Percentiles rank a stretch among this genome's conserved stretches.
These are phyloP conservation scores for Circinella minor DNA, from an alignment of 371 early-diverging fungal genomes.

Conservation along the genomic window DNA sequence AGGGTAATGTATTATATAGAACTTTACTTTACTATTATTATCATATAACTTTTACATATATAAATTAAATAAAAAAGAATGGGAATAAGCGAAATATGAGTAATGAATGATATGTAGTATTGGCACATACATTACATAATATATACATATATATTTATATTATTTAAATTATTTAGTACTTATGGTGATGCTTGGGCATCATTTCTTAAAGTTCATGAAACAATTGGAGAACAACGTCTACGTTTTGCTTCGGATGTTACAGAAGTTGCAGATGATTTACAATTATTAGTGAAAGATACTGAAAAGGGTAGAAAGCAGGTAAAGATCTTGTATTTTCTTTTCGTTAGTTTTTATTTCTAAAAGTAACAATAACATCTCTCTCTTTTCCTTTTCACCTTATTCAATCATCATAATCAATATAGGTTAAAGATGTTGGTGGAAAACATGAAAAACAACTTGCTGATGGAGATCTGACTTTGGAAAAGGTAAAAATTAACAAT, in stretches of 20 bases:
- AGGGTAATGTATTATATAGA: slow-evolving; percentile 30
- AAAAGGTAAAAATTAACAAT: slow-evolving; percentile 57
- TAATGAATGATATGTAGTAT: neutral
- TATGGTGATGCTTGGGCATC: slow-evolving; percentile 67
- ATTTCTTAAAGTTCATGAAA: slow-evolving; percentile 76
- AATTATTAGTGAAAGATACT: slow-evolving; percentile 71
- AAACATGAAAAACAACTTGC: slow-evolving; percentile 70
- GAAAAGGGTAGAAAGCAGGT: slow-evolving; percentile 85
- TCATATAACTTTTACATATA: neutral
- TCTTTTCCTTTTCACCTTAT: too few species aligned
- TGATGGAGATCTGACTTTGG: slow-evolving; percentile 73
- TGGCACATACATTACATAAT: too few species aligned
- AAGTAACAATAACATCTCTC: neutral
- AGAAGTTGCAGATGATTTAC: slow-evolving; percentile 75
- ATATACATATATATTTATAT: too few species aligned
- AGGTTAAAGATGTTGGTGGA: slow-evolving; percentile 79
- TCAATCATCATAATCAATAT: neutral
- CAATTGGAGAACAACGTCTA: slow-evolving; percentile 72
- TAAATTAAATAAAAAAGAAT: neutral
- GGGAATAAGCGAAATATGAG: neutral
- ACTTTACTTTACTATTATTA: neutral
- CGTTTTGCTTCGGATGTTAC: slow-evolving; percentile 64
- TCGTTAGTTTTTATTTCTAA: neutral
- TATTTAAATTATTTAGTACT: slow-evolving; percentile 33
- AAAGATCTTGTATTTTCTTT: neutral